Percentiles rank a stretch among this genome's conserved stretches.
Evolutionary conservation across 345 rosid genomes (phyloP).

Genomic region (Salix dunnii): DNA sequence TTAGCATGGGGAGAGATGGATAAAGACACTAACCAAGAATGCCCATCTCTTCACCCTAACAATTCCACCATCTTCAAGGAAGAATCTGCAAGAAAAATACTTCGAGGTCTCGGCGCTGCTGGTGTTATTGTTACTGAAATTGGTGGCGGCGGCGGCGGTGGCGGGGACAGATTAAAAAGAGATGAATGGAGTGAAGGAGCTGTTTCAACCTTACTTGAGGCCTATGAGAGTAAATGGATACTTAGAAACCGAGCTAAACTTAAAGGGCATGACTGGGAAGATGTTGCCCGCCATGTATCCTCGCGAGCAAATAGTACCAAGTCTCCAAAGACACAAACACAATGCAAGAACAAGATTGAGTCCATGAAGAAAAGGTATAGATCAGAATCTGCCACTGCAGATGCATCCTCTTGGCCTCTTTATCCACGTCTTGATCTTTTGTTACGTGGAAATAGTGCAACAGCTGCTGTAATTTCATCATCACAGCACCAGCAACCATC

Average conservation of each 20-base stretch:
- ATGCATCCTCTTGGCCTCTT: slow-evolving; percentile 85
- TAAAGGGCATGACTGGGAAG: slow-evolving; percentile 97
- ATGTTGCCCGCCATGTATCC: slow-evolving; percentile 73
- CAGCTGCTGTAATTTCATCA: slow-evolving; percentile 2
- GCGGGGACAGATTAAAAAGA: slow-evolving; percentile 66
- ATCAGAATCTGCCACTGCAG: slow-evolving; percentile 73
- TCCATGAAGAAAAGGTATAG: slow-evolving; percentile 96
- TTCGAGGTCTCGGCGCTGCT: background rate
- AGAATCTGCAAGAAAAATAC: slow-evolving; percentile 38
- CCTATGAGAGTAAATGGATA: slow-evolving; percentile 86
- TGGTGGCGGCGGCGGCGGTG: slow-evolving; percentile 25
- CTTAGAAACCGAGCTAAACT: slow-evolving; percentile 88
- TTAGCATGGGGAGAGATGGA: slow-evolving; percentile 63
- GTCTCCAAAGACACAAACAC: slow-evolving; percentile 88
- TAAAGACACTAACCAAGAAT: slow-evolving; percentile 44
- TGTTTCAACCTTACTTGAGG: slow-evolving; percentile 81
- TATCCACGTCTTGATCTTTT: slow-evolving; percentile 77
- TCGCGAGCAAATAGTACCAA: slow-evolving; percentile 57
- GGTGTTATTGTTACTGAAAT: background rate
- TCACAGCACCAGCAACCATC: slow-evolving; percentile 26
- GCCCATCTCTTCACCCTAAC: slow-evolving; percentile 40
- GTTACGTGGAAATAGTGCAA: slow-evolving; percentile 52
- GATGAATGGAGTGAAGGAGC: slow-evolving; percentile 99
- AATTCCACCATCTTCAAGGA: slow-evolving; percentile 17
- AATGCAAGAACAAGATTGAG: slow-evolving; percentile 98